Evolutionary conservation across 139 green algal genomes (phyloP).

Genomic region (Chlorella sp.): DNA sequence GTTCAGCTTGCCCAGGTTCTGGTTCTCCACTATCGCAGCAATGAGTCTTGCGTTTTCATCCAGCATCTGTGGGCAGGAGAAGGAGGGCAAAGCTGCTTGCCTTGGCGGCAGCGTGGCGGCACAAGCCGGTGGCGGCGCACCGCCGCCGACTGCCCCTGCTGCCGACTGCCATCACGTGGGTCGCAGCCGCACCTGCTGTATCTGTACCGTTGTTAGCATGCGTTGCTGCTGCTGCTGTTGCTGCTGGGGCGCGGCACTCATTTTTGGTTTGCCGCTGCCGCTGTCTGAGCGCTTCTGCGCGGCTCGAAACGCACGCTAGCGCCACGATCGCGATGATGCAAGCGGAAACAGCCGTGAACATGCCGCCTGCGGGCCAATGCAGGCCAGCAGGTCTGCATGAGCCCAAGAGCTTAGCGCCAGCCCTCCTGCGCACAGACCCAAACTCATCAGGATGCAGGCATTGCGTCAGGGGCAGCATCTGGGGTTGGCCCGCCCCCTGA

Average conservation of each 20-base stretch:
- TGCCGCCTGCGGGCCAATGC: no score
- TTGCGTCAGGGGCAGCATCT: background rate
- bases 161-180: background rate
- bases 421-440: background rate
- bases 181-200: constrained; percentile 29
- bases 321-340: no score
- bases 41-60: constrained; percentile 37
- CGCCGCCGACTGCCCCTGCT: background rate
- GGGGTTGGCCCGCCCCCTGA: constrained; percentile 4
- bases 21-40: constrained; percentile 20
- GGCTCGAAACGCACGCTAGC: no score
- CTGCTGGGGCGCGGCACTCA: background rate
- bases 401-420: background rate
- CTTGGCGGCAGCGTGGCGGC: no score
- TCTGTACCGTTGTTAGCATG: constrained; percentile 22
- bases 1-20: constrained; percentile 34
- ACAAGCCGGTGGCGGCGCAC: no score
- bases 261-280: background rate
- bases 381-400: no score
- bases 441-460: background rate
- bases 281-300: no score
- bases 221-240: background rate
- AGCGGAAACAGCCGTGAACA: background rate
- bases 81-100: background rate
- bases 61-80: constrained; percentile 16